Evolutionary conservation across 371 early-diverging fungal genomes (phyloP).

Genomic region (Mucor piriformis): DNA sequence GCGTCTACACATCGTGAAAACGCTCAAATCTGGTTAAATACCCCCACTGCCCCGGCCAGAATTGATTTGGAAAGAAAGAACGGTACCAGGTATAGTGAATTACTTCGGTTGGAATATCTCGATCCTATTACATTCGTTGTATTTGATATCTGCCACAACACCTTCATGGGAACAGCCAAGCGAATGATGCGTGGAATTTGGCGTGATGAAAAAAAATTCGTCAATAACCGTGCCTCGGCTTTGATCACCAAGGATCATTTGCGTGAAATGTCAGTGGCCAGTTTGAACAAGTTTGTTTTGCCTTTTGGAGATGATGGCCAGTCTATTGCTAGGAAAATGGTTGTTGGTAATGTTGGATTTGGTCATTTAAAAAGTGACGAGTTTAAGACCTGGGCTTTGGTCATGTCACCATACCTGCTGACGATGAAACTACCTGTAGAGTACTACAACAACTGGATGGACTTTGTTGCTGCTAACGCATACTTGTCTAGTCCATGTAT

Average conservation of each 20-base stretch:
- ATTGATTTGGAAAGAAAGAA: not conserved
- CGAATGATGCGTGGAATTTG: not conserved
- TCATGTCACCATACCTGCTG: not conserved
- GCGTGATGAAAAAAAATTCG: too few species aligned
- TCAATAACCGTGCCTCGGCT: too few species aligned
- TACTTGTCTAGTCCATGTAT: not conserved
- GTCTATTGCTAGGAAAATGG: not conserved
- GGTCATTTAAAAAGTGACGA: not conserved
- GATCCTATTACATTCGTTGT: conserved; percentile 9
- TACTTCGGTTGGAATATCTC: conserved; percentile 16
- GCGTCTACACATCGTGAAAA: too few species aligned
- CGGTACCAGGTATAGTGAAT: conserved; percentile 17
- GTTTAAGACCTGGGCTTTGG: not conserved
- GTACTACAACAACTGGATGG: not conserved
- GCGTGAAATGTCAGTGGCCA: not conserved
- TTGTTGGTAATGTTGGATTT: not conserved
- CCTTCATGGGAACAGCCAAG: conserved; percentile 8
- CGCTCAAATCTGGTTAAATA: too few species aligned
- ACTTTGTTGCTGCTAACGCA: not conserved
- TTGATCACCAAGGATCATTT: not conserved
- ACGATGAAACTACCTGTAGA: not conserved
- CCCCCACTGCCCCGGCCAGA: not conserved
- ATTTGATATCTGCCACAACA: conserved; percentile 22
- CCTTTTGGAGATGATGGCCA: not conserved
- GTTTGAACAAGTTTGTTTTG: not conserved